These are phyloP conservation scores for Naganishia liquefaciens DNA, from an alignment of 1,284 basidiomycete genomes.

Conservation along the genomic window DNA sequence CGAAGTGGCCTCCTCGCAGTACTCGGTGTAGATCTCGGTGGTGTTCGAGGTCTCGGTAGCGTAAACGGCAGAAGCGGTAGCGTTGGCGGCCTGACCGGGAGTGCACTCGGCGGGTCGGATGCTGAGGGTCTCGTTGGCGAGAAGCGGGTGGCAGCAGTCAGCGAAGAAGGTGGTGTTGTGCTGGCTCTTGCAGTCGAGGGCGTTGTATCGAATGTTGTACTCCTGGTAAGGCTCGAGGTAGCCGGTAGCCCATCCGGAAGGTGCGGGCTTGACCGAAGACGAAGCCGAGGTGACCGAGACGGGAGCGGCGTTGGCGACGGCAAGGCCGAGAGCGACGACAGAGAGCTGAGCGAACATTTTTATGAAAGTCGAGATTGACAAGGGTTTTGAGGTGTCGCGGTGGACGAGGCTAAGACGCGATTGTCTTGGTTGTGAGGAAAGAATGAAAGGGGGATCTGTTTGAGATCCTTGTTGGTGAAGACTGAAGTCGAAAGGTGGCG, in stretches of 20 bases:
- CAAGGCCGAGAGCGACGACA: constrained; percentile 60
- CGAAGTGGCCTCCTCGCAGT: constrained; percentile 31
- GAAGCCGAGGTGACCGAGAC: constrained; percentile 42
- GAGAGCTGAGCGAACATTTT: constrained; percentile 53
- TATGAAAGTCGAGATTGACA: constrained; percentile 23
- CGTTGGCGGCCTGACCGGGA: constrained; percentile 45
- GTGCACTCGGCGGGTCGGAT: constrained; percentile 62
- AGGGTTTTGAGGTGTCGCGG: constrained; percentile 24
- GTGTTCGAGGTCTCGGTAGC: constrained; percentile 39
- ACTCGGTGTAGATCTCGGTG: constrained; percentile 27
- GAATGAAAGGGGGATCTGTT: constrained; percentile 33
- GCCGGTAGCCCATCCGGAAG: constrained; percentile 42
- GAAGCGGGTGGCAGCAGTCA: constrained; percentile 61
- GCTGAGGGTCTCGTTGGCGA: constrained; percentile 58
- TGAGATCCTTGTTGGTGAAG: constrained; percentile 33
- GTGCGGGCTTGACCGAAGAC: constrained; percentile 55
- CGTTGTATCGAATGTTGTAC: constrained; percentile 66
- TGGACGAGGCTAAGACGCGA: constrained; percentile 24
- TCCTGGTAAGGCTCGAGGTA: constrained; percentile 59
- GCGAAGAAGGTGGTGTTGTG: constrained; percentile 69
- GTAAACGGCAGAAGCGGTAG: constrained; percentile 39
- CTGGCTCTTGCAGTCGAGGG: constrained; percentile 59
- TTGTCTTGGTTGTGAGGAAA: constrained; percentile 31
- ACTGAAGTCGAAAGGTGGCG: constrained; percentile 24
- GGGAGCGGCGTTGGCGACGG: constrained; percentile 58